Conservation (phyloP, 495 filamentous ascomycete genomes). For the Evernia prunastri region DNA sequence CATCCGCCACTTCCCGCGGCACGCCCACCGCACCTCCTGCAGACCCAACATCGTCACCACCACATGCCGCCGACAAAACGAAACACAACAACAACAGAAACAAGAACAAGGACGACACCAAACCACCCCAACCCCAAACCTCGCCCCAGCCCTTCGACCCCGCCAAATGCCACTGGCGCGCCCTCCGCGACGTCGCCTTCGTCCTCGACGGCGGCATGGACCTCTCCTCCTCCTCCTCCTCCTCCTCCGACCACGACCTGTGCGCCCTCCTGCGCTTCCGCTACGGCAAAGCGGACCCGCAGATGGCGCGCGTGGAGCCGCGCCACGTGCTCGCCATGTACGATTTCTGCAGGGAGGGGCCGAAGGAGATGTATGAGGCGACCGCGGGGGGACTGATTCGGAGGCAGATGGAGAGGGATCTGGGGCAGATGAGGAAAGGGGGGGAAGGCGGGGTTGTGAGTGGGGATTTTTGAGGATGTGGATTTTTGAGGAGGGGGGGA, state of each 20-base stretch:
- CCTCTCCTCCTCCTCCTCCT: fast-evolving
- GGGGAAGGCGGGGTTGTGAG: background rate
- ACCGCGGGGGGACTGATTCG: background rate
- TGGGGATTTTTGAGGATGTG: background rate
- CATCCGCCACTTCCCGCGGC: too few relatives aligned
- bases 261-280: background rate
- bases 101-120: too few relatives aligned
- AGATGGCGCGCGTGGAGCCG: background rate
- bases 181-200: background rate
- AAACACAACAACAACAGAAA: too few relatives aligned
- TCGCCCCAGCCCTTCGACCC: background rate
- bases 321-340: background rate
- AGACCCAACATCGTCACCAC: too few relatives aligned
- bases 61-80: too few relatives aligned
- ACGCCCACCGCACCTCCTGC: too few relatives aligned
- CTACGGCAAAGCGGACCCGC: background rate
- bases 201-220: background rate
- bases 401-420: background rate
- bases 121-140: too few relatives aligned
- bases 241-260: too few relatives aligned
- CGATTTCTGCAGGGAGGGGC: background rate
- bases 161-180: background rate
- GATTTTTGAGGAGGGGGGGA: background rate
- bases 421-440: background rate
- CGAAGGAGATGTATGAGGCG: background rate